Conservation (phyloP, 164 flowering plant species). For the Vitis rupestris region DNA sequence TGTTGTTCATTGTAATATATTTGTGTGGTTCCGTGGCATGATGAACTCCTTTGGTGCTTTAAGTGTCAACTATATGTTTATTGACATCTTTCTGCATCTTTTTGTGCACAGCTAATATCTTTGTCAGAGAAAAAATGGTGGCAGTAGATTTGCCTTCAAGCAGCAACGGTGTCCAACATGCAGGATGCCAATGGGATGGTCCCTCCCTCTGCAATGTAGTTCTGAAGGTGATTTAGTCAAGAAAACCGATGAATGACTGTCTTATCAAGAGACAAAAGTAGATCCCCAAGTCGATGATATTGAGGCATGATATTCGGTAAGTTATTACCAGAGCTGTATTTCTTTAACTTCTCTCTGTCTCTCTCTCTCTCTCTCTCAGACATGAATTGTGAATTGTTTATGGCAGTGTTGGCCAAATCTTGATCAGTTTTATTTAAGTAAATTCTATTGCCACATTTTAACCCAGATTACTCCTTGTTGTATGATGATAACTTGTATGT, state of each 20-base stretch:
- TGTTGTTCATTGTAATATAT: too few relatives aligned
- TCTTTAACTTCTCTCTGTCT: background rate
- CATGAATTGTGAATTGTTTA: background rate
- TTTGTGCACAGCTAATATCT: slow-evolving; percentile 51
- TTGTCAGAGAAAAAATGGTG: slow-evolving; percentile 56
- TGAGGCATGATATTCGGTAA: background rate
- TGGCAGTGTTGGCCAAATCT: background rate
- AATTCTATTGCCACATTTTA: background rate
- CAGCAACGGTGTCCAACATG: background rate
- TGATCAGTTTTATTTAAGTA: background rate
- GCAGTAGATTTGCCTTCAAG: slow-evolving; percentile 15
- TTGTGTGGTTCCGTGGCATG: too few relatives aligned
- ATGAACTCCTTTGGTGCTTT: background rate
- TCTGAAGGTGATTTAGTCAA: too few relatives aligned
- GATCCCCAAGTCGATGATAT: background rate
- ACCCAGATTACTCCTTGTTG: background rate
- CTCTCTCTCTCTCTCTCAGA: background rate
- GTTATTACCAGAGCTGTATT: background rate
- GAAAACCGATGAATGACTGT: background rate
- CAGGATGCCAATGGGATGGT: background rate
- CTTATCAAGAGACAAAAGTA: background rate
- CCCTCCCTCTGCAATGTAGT: too few relatives aligned
- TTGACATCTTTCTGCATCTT: background rate
- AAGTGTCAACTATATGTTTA: background rate
- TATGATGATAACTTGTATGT: background rate